These are phyloP conservation scores for Omphalotus olearius DNA, from an alignment of 1,284 basidiomycete species.

Conservation along the genomic window DNA sequence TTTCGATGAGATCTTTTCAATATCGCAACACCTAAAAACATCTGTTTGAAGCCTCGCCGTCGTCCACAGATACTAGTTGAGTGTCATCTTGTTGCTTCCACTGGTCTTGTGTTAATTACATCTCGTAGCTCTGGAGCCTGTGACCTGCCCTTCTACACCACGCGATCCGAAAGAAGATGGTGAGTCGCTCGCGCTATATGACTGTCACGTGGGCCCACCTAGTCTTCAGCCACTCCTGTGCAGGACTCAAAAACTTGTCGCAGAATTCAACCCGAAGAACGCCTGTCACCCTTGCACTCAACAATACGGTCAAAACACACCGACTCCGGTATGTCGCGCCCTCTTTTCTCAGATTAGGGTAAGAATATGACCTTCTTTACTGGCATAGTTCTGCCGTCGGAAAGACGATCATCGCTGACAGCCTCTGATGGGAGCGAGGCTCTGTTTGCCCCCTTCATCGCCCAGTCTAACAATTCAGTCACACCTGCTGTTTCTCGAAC, in stretches of 20 bases:
- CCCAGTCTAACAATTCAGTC: conserved; percentile 7
- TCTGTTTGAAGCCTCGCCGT: too few relatives aligned
- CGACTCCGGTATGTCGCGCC: neutral
- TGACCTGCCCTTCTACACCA: too few relatives aligned
- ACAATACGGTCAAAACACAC: neutral
- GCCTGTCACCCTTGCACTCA: neutral
- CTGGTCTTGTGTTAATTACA: too few relatives aligned
- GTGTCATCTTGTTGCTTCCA: too few relatives aligned
- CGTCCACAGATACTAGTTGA: too few relatives aligned
- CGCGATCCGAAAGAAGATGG: conserved; percentile 9
- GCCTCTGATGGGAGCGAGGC: neutral
- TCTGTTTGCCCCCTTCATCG: neutral
- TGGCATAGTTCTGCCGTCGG: neutral
- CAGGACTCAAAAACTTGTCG: neutral
- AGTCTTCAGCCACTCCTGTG: neutral
- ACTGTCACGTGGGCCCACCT: neutral
- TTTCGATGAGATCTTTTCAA: too few relatives aligned
- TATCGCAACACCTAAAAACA: too few relatives aligned
- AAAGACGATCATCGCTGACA: neutral
- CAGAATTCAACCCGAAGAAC: neutral
- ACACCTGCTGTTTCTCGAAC: conserved; percentile 20
- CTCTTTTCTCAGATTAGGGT: neutral
- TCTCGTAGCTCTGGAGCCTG: too few relatives aligned
- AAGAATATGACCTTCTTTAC: neutral
- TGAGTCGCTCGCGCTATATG: neutral